Conservation (phyloP, 2,329 filamentous ascomycete species). For the Hypomyces perniciosus region DNA sequence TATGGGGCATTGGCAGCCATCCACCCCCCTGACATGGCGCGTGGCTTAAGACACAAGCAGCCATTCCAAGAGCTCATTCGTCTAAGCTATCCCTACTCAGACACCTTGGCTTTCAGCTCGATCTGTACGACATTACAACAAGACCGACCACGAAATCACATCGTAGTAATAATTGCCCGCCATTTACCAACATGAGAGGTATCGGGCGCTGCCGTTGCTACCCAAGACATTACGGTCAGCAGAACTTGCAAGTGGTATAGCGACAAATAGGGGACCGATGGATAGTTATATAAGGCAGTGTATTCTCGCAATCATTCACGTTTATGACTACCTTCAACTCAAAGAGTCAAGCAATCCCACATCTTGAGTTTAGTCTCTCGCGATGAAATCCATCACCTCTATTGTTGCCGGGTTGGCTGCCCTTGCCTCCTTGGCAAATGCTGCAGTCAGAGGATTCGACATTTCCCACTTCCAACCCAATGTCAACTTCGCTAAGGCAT, state of each 20-base stretch:
- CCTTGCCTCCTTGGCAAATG: constrained; percentile 14
- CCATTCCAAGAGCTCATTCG: background rate
- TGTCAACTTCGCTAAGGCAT: constrained; percentile 33
- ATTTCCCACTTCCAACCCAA: constrained; percentile 35
- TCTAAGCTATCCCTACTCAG: background rate
- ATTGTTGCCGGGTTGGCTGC: background rate
- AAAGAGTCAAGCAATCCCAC: background rate
- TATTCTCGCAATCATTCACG: background rate
- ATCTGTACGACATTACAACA: background rate
- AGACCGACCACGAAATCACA: background rate
- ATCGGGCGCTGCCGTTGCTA: too few relatives aligned
- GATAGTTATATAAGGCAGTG: background rate
- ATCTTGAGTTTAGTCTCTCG: background rate
- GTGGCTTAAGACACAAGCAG: background rate
- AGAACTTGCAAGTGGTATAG: background rate
- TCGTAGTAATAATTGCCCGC: too few relatives aligned
- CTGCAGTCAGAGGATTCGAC: constrained; percentile 33
- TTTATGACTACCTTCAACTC: background rate
- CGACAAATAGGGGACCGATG: background rate
- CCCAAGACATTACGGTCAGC: too few relatives aligned
- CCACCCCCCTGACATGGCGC: background rate
- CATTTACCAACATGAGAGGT: too few relatives aligned
- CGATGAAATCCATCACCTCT: background rate
- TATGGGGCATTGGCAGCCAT: background rate
- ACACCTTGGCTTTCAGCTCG: background rate